Conservation (phyloP, 192 early-diverging fungal species). For the Gonapodya prolifera region DNA sequence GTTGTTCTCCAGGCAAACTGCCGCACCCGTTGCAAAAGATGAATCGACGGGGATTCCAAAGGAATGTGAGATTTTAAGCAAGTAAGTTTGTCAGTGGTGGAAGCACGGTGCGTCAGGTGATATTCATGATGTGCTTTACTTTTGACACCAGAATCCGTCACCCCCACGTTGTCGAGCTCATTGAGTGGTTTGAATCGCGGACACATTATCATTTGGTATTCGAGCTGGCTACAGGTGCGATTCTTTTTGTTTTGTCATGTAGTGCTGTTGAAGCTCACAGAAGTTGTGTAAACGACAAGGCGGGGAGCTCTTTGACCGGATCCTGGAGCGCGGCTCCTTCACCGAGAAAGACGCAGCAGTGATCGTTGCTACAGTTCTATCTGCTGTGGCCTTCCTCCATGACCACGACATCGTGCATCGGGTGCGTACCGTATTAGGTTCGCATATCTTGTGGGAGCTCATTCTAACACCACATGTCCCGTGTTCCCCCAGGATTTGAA, state of each 20-base stretch:
- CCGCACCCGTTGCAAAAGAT: neutral
- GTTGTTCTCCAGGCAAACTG: neutral
- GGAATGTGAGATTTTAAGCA: neutral
- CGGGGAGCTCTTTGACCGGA: conserved; percentile 87
- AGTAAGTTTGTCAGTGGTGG: too few species aligned
- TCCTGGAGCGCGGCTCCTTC: conserved; percentile 53
- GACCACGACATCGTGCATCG: conserved; percentile 78
- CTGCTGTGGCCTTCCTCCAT: conserved; percentile 75
- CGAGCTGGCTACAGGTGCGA: conserved; percentile 6
- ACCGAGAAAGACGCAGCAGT: conserved; percentile 69
- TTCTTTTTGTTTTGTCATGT: neutral
- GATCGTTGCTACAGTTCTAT: conserved; percentile 61
- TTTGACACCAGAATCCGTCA: conserved; percentile 1
- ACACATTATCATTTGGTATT: conserved; percentile 10
- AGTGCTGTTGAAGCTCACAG: neutral
- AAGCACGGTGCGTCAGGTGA: too few species aligned
- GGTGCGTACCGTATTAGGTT: conserved; percentile 15
- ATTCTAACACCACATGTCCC: neutral
- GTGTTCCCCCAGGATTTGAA: neutral
- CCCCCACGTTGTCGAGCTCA: conserved; percentile 8
- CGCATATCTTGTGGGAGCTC: neutral
- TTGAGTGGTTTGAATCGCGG: conserved; percentile 8
- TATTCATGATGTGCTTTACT: too few species aligned
- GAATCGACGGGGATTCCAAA: neutral
- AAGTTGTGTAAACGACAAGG: conserved; percentile 43